A percentile compares a stretch with the other conserved stretches of the same genome.
Evolutionary conservation across 176 grass and related monocot genomes (phyloP).

Genomic region (Carex pumila): DNA sequence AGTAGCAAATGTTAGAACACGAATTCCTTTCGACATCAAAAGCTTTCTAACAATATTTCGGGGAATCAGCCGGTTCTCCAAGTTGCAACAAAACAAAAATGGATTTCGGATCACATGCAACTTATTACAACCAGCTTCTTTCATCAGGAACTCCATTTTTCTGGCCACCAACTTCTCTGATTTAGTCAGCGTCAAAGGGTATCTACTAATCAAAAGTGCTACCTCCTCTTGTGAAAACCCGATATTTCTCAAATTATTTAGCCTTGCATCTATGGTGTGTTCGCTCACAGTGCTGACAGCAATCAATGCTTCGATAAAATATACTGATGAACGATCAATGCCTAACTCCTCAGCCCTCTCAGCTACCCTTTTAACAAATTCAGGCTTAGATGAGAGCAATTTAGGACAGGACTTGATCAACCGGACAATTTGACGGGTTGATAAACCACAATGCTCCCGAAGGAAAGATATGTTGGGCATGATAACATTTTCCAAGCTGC

Average conservation of each 20-base stretch:
- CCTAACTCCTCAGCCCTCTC: not conserved
- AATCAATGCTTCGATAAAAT: not conserved
- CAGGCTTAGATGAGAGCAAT: not conserved
- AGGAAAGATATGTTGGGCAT: conserved; percentile 30
- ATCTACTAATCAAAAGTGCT: not conserved
- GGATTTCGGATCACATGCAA: not conserved
- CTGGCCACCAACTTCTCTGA: conserved; percentile 6
- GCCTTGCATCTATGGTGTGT: not conserved
- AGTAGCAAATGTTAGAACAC: not conserved
- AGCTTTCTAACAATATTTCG: not conserved
- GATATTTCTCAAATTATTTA: not conserved
- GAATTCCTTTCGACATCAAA: not conserved
- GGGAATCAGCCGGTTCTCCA: not conserved
- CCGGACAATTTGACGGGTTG: conserved; percentile 13
- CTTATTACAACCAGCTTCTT: not conserved
- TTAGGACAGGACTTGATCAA: not conserved
- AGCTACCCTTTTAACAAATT: not conserved
- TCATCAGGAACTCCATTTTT: conserved; percentile 8
- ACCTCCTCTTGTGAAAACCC: conserved; percentile 1
- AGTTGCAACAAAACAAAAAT: not conserved
- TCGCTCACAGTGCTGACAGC: not conserved
- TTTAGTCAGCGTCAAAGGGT: not conserved
- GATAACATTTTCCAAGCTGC: conserved; percentile 6
- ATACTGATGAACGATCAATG: not conserved
- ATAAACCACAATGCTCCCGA: conserved; percentile 17